phyloP scores from a whole-genome alignment of 1,139 yeast genomes.

The Meyerozyma carpophila region DNA sequence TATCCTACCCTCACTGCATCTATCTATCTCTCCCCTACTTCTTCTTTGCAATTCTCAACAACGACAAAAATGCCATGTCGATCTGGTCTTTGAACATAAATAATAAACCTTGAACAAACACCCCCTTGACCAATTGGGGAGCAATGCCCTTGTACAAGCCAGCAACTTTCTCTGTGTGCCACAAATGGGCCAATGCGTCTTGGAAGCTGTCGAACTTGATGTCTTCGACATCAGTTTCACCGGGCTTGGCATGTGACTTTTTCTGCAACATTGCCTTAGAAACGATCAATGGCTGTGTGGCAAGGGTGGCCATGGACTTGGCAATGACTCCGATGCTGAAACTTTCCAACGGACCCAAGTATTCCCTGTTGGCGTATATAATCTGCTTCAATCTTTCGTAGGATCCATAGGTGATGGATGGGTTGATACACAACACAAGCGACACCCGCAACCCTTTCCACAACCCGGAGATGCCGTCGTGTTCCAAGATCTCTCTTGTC shows the following conservation, averaged over 20 bases:
- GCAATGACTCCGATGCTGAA: conserved; percentile 74
- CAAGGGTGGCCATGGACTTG: conserved; percentile 73
- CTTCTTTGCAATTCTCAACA: conserved; percentile 29
- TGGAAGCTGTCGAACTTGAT: conserved; percentile 9
- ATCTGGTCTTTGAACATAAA: conserved; percentile 79
- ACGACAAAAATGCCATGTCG: conserved; percentile 37
- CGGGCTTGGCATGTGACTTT: conserved; percentile 20
- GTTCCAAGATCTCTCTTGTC: conserved; percentile 51
- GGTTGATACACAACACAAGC: conserved; percentile 72
- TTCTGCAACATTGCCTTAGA: conserved; percentile 80
- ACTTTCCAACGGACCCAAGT: conserved; percentile 60
- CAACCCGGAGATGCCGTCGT: conserved; percentile 67
- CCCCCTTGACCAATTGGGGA: conserved; percentile 80
- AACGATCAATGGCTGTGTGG: conserved; percentile 81
- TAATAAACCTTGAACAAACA: conserved; percentile 77
- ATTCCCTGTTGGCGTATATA: conserved; percentile 41
- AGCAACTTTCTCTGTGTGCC: conserved; percentile 3
- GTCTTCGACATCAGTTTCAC: conserved; percentile 6
- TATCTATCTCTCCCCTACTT: conserved; percentile 1
- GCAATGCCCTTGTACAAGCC: conserved; percentile 69
- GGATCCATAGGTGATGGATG: conserved; percentile 83
- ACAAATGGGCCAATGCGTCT: conserved; percentile 11
- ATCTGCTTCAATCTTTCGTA: conserved; percentile 63
- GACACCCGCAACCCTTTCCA: conserved; percentile 87
- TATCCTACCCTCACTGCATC: background rate